Evolutionary conservation across 495 filamentous ascomycete species (phyloP), one percentile per base, ranked within the genome.

Genomic region (Aspergillus incahuasiensis): DNA sequence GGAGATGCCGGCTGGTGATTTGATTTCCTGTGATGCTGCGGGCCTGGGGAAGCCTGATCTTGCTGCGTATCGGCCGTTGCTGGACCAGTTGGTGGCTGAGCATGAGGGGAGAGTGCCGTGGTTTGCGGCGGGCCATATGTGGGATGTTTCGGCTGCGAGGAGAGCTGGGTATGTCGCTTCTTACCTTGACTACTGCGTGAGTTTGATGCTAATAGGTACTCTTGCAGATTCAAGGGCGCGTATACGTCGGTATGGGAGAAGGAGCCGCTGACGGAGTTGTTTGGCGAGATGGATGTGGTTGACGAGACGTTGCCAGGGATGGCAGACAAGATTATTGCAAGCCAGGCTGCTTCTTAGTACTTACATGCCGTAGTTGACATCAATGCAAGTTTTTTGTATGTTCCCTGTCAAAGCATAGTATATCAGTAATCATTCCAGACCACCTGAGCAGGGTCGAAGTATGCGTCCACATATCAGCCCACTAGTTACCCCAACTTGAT

Each of bases 51-150:
- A 71, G 60, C 69, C 69, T 1, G 69, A 68, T 51, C 51, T 62
- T n/a, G 53, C 21, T 1, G 65, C 67, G 13, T 71, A 69, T 54
- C 39, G 44, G 16, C 67, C 67, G 2, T 48, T 69, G 34, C 50
- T 68, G 42, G 62, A 63, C 24, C 56, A 49, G 41, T 19, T 71
- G 43, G 54, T 34, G 18, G n/a, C 53, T 40, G 60, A 62, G 48
- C 57, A 63, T 8, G 64, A 54, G 43, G 56, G 52, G 24, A 32
- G 9, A 18, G 19, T 19, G 25, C 63, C 65, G 7, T 71, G 69
- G 69, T 71, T 71, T 62, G 69, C 69, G n/a, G 69, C 69, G 2
- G 69, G 64, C 20, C 69, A 71, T 60, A 63, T 68, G 65, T 71
- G 69, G 69, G 69, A 71, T 60, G 69, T 68, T 21, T 68, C 69